These are phyloP conservation scores for Penicillium alfredii DNA, from an alignment of 495 filamentous ascomycete species.

Conservation along the genomic window DNA sequence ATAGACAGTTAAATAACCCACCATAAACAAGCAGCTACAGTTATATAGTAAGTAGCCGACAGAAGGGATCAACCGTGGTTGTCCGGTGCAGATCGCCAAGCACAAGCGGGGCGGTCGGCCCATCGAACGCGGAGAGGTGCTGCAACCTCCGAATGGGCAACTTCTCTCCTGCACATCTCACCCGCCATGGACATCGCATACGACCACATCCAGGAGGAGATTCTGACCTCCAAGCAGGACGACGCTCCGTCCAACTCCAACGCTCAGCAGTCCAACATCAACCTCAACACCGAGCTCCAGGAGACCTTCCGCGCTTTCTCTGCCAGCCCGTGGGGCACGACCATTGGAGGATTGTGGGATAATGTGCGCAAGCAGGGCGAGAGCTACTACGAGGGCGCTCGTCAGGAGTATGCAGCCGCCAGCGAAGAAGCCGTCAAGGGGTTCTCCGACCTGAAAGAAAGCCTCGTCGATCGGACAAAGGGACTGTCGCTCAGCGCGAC, in stretches of 20 bases:
- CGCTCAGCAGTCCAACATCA: conserved; percentile 42
- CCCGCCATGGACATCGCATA: conserved; percentile 86
- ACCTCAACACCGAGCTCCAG: conserved; percentile 82
- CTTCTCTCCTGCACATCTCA: conserved; percentile 6
- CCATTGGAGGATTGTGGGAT: conserved; percentile 81
- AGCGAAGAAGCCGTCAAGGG: conserved; percentile 78
- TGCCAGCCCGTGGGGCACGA: conserved; percentile 81
- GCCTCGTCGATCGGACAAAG: conserved; percentile 64
- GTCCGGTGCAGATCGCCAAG: too few species aligned
- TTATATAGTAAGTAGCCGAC: background rate
- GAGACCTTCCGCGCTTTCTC: conserved; percentile 94
- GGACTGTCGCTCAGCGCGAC: conserved; percentile 59
- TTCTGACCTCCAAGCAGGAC: conserved; percentile 56
- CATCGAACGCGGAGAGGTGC: conserved; percentile 25
- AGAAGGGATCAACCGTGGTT: too few species aligned
- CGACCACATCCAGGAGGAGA: conserved; percentile 90
- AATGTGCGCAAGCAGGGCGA: conserved; percentile 89
- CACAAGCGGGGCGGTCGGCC: conserved; percentile 27
- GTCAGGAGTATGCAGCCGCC: conserved; percentile 71
- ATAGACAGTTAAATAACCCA: too few species aligned
- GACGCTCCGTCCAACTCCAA: conserved; percentile 18
- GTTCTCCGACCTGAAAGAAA: conserved; percentile 64
- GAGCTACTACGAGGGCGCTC: conserved; percentile 75
- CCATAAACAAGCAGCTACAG: background rate
- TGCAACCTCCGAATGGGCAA: conserved; percentile 11